Percentiles rank a stretch among this genome's conserved stretches.
These are phyloP conservation scores for Clohesyomyces aquaticus DNA, from an alignment of 495 filamentous ascomycete genomes.

Conservation along the genomic window DNA sequence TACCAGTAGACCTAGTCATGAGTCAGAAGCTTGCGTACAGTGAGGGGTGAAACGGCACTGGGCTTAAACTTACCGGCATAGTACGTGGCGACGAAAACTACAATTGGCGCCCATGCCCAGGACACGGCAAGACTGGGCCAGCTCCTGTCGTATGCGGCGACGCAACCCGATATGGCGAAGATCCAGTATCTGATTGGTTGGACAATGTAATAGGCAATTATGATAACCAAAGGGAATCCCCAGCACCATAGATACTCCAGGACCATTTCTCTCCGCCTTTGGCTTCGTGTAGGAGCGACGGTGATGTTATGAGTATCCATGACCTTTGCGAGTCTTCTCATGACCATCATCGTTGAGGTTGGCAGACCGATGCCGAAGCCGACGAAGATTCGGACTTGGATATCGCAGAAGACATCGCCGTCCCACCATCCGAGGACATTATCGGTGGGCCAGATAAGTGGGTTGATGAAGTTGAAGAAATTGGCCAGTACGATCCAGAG, in stretches of 20 bases:
- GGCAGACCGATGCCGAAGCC: slow-evolving; percentile 67
- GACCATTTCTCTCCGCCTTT: slow-evolving; percentile 57
- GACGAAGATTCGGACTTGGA: slow-evolving; percentile 72
- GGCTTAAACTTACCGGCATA: slow-evolving; percentile 69
- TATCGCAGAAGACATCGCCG: slow-evolving; percentile 79
- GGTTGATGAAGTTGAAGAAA: slow-evolving; percentile 71
- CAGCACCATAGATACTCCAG: slow-evolving; percentile 73
- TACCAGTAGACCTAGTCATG: slow-evolving; percentile 60
- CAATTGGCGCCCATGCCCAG: slow-evolving; percentile 67
- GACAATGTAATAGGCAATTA: slow-evolving; percentile 70
- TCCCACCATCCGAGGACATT: slow-evolving; percentile 69
- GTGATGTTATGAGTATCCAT: slow-evolving; percentile 67
- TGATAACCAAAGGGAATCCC: slow-evolving; percentile 64
- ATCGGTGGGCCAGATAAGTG: slow-evolving; percentile 79
- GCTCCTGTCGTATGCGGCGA: slow-evolving; percentile 63
- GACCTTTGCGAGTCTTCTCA: slow-evolving; percentile 70
- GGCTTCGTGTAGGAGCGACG: slow-evolving; percentile 56
- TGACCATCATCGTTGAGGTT: slow-evolving; percentile 66
- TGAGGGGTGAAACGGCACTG: neutral
- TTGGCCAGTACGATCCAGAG: slow-evolving; percentile 68
- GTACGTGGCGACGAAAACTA: slow-evolving; percentile 63
- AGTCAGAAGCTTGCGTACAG: slow-evolving; percentile 23
- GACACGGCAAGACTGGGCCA: slow-evolving; percentile 72
- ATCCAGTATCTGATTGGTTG: slow-evolving; percentile 74
- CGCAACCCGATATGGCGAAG: slow-evolving; percentile 74